phyloP scores from a whole-genome alignment of 148 eudicot species.

The Rhododendron ferrugineum region DNA sequence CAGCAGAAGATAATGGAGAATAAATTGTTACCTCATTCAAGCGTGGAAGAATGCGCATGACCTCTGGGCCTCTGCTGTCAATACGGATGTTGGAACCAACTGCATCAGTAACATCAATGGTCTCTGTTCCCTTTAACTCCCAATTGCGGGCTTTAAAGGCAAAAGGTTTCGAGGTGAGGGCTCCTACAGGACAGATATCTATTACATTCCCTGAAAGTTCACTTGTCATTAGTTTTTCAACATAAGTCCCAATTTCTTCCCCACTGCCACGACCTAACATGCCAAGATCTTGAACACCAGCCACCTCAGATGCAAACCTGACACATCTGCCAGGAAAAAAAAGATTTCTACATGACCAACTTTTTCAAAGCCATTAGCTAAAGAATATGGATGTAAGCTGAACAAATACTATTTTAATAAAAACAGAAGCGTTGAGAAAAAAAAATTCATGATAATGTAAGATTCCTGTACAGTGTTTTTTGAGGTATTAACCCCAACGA shows the following conservation, averaged over 20 bases:
- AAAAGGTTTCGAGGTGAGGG: constrained; percentile 96
- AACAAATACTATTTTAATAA: not conserved
- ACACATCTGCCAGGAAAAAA: constrained; percentile 64
- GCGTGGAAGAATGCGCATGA: constrained; percentile 92
- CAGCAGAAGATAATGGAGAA: not conserved
- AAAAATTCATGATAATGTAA: not conserved
- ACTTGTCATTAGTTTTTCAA: constrained; percentile 93
- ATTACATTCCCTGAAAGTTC: constrained; percentile 98
- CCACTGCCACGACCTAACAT: constrained; percentile 99
- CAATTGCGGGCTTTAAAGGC: constrained; percentile 99
- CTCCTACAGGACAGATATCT: constrained; percentile 99
- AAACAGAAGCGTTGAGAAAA: not conserved
- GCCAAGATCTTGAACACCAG: constrained; percentile 97
- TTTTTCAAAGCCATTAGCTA: not conserved
- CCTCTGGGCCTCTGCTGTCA: constrained; percentile 99
- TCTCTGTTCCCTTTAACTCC: constrained; percentile 97
- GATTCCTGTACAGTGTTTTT: not conserved
- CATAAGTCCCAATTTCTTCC: constrained; percentile 98
- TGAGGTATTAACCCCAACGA: not conserved
- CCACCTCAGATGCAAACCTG: constrained; percentile 89
- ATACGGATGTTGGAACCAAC: constrained; percentile 94
- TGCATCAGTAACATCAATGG: constrained; percentile 94
- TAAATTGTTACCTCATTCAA: constrained; percentile 73
- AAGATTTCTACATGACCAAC: constrained; percentile 2
- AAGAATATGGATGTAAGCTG: not conserved